Conservation (phyloP, 139 green algal species). For the Diplosphaera chodatii region DNA sequence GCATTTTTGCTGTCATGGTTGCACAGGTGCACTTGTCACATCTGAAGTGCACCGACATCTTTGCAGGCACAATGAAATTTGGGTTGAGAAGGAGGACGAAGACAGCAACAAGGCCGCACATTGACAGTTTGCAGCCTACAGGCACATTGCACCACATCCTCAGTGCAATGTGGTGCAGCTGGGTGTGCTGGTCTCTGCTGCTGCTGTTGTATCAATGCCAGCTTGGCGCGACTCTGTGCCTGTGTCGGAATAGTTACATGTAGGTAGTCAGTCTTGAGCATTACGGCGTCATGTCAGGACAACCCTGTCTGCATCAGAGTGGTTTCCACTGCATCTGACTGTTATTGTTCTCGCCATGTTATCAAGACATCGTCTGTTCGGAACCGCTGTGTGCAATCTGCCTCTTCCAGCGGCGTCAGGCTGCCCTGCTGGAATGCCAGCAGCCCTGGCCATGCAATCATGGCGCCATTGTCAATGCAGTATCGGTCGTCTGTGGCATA, state of each 20-base stretch:
- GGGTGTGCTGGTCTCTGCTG: no score
- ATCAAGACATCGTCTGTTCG: slow-evolving; percentile 79
- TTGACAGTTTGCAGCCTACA: neutral
- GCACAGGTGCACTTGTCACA: no score
- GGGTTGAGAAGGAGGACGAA: neutral
- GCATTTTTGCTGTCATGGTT: neutral
- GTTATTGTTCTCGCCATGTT: slow-evolving; percentile 45
- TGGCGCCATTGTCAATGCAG: slow-evolving; percentile 93
- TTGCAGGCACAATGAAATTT: slow-evolving; percentile 28
- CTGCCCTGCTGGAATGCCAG: slow-evolving; percentile 54
- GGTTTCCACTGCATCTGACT: no score
- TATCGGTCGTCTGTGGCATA: slow-evolving; percentile 63
- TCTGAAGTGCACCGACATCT: no score
- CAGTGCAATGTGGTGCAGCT: no score
- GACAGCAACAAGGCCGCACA: neutral
- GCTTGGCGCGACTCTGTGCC: no score
- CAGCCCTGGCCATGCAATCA: slow-evolving; percentile 90
- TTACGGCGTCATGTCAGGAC: no score
- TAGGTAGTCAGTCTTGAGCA: no score
- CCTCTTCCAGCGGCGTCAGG: slow-evolving; percentile 49
- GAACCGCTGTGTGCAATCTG: slow-evolving; percentile 78
- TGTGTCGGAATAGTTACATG: no score
- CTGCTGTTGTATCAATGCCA: no score
- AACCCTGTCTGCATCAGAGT: no score
- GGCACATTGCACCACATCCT: neutral